phyloP scores from a whole-genome alignment of 2,329 filamentous ascomycete genomes.

The Fusarium falciforme region DNA sequence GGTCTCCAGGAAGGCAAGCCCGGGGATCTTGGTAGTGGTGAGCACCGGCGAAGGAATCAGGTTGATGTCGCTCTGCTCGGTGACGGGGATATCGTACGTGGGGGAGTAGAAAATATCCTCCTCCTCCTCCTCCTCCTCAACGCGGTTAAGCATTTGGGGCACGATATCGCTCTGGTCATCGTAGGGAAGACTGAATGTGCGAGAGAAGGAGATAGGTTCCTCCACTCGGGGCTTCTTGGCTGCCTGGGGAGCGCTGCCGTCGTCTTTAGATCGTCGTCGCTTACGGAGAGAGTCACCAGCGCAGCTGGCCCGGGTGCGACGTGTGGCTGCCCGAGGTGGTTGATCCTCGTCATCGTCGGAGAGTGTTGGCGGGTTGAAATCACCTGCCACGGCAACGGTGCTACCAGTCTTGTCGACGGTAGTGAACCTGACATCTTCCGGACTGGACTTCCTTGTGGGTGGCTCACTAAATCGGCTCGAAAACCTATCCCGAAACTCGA shows the following conservation, averaged over 20 bases:
- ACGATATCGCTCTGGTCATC: not conserved
- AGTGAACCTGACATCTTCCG: not conserved
- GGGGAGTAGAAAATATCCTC: not conserved
- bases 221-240: constrained; percentile 6
- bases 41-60: not conserved
- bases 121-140: not conserved
- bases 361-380: not conserved
- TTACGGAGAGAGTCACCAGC: not conserved
- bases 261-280: constrained; percentile 10
- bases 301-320: not conserved
- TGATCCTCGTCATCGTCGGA: not conserved
- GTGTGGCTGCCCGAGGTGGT: not conserved
- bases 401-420: not conserved
- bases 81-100: not conserved
- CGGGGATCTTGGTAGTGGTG: not conserved
- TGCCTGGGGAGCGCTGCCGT: not conserved
- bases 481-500: not conserved
- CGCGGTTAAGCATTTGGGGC: not conserved
- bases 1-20: not conserved
- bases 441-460: not conserved
- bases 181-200: not conserved
- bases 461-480: not conserved
- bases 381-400: not conserved
- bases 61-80: not conserved
- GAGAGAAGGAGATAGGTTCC: not conserved